phyloP scores from a whole-genome alignment of 1,139 yeast species.

The Candida albicans region DNA sequence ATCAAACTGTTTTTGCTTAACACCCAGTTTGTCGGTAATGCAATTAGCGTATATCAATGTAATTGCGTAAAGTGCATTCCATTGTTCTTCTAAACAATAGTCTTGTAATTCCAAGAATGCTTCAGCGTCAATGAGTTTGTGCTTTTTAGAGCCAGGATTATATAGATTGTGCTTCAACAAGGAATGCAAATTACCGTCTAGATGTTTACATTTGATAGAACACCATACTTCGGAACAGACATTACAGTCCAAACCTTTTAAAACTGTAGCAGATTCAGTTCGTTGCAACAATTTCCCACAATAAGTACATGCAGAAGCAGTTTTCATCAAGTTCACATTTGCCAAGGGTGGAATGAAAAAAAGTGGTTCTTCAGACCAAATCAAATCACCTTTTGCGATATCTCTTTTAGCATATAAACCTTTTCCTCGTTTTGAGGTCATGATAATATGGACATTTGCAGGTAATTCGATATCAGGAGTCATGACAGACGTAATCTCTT shows the following conservation, averaged over 20 bases:
- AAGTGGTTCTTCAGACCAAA: constrained; percentile 66
- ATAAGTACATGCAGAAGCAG: constrained; percentile 74
- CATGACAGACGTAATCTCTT: constrained; percentile 52
- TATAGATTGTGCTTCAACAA: constrained; percentile 54
- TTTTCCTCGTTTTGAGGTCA: constrained; percentile 50
- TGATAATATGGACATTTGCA: constrained; percentile 39
- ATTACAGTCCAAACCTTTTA: constrained; percentile 65
- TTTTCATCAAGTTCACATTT: constrained; percentile 56
- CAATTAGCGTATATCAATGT: constrained; percentile 56
- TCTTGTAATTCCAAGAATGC: constrained; percentile 59
- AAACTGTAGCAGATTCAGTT: constrained; percentile 27
- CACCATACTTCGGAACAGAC: constrained; percentile 77
- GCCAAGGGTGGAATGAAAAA: constrained; percentile 74
- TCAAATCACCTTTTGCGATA: constrained; percentile 49
- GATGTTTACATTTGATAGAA: constrained; percentile 57
- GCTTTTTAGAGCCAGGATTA: constrained; percentile 26
- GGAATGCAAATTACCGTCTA: constrained; percentile 53
- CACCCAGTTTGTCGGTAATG: constrained; percentile 46
- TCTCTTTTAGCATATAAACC: constrained; percentile 46
- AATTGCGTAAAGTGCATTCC: constrained; percentile 70
- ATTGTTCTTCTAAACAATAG: constrained; percentile 62
- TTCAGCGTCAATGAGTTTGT: constrained; percentile 39
- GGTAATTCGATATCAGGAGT: constrained; percentile 56
- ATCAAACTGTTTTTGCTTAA: constrained; percentile 45
- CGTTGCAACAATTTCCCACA: constrained; percentile 67